Evolutionary conservation across 225 moss, liverwort and hornwort species (phyloP), one percentile per base, ranked within the genome.

Genomic region (Physcomitrium patens): DNA sequence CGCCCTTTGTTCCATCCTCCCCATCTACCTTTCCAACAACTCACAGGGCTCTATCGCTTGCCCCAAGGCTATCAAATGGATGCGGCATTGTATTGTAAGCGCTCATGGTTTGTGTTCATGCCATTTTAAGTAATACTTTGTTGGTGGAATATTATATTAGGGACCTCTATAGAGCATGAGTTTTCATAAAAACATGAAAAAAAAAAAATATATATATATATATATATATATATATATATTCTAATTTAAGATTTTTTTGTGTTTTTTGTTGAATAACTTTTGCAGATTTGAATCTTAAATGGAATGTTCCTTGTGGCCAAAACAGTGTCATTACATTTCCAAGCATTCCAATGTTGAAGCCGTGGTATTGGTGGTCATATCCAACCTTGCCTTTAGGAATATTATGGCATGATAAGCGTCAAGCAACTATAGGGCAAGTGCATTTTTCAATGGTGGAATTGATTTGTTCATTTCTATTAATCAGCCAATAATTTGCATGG

Each of bases 281-380:
- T 37, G 31, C 76, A 93, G 93, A 93, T 63, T 79, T 93, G 31
- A 93, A 93, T 63, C 63, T 93, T 20, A 83, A 73, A 60, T 91
- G 93, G 93, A 79, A 78, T 70, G 82, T 86, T 27, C 89, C 91
- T n/a, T 93, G 93, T 70, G 91, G 91, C 53, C 85, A 81, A 19
- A 87, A 88, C 61, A 91, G 93, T 70, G 91, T 86, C 12, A 85
- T 93, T 16, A 88, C 93, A 49, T 93, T 93, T 72, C 93, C 93
- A 23, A 93, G 88, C 52, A 82, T 88, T 20, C 87, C 86, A 0
- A 27, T 89, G 42, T 53, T 93, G 18, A 93, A 93, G 81, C 93
- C 93, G 6, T 93, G 93, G 93, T 93, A 83, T 71, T 93, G 93
- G 93, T 93, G 93, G 93, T 84, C 93, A 5, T 93, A 89, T 70